Base-by-base conservation (phyloP, 345 rosid genomes). In the Atalantia buxifolia region DNA sequence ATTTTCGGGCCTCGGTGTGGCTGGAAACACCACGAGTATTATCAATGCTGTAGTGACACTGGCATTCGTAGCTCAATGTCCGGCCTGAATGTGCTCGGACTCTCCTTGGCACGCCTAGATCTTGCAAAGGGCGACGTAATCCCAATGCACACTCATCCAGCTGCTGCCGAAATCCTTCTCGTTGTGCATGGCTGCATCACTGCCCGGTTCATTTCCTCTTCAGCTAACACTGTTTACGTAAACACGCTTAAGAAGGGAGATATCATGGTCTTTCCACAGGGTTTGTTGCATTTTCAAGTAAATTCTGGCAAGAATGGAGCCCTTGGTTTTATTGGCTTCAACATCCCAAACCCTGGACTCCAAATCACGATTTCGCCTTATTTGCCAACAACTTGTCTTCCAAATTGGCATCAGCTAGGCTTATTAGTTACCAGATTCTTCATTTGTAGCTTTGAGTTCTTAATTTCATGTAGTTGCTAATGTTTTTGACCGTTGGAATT, bases 111-210 rank as follows among this genome's bases (percentile, higher is more conserved):
- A 6, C 69, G 93, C 70, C 84, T 93, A 42, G 98, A 95, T 92
- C 80, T 93, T 6, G 95, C 93, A 5, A 78, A 84, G 0, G 92
- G 84, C 1, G 98, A 98, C 27, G 98, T 93, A 9, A 67, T 91
- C 81, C 98, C 97, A n/a, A 77, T 95, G 84, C 98, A 95, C 85
- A 93, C 95, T 57, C 97, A 92, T 80, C 98, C 93, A 0, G 92
- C 85, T 18, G 97, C 92, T 9, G 74, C 90, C 9, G 98, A 95
- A 81, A 35, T 91, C 56, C 89, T 95, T 4, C 83, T 4, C 10
- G 92, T 92, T 24, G 55, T 72, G n/a, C 55, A 53, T 0, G 99
- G 98, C 7, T 75, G 69, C 19, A 92, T 93, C n/a, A 81, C 81
- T 1, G 90, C 94, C 0, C 95, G 97, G 0, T 95, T 95, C 81